These are phyloP conservation scores for Stentor roeselii DNA, from an alignment of 73 alveolate species.

Conservation along the genomic window DNA sequence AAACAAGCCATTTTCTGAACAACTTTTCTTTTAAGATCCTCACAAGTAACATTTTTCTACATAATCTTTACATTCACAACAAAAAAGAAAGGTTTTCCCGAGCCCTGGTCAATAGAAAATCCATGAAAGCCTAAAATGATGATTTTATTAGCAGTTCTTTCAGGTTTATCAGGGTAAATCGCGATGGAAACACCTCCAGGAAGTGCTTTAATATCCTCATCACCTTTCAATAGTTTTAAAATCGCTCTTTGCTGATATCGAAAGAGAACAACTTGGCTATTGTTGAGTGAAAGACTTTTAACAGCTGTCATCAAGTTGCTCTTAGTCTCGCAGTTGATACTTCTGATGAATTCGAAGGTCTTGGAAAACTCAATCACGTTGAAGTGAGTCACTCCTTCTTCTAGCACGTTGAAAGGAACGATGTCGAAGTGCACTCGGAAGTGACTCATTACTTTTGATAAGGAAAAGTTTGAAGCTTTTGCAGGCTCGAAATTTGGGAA, in stretches of 20 bases:
- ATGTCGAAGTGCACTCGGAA: neutral
- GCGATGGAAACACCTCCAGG: no score
- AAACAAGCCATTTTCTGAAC: neutral
- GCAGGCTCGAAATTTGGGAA: neutral
- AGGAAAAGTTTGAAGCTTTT: neutral
- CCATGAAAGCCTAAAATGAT: constrained; percentile 10
- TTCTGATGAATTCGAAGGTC: neutral
- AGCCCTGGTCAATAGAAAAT: neutral
- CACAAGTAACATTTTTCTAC: neutral
- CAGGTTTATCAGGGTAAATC: no score
- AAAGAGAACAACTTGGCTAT: neutral
- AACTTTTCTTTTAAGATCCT: neutral
- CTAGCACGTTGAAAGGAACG: neutral
- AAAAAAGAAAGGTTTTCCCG: neutral
- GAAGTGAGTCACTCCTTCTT: neutral
- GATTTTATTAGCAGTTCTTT: no score
- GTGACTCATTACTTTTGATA: neutral
- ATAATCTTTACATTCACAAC: neutral
- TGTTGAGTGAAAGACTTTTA: neutral
- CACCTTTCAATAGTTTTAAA: neutral
- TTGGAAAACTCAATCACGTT: neutral
- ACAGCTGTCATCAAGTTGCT: neutral
- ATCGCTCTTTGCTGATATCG: constrained; percentile 15
- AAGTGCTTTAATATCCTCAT: neutral
- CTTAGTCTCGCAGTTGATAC: neutral